Conservation (phyloP, 2,329 filamentous ascomycete species). For the Colletotrichum eleusines region DNA sequence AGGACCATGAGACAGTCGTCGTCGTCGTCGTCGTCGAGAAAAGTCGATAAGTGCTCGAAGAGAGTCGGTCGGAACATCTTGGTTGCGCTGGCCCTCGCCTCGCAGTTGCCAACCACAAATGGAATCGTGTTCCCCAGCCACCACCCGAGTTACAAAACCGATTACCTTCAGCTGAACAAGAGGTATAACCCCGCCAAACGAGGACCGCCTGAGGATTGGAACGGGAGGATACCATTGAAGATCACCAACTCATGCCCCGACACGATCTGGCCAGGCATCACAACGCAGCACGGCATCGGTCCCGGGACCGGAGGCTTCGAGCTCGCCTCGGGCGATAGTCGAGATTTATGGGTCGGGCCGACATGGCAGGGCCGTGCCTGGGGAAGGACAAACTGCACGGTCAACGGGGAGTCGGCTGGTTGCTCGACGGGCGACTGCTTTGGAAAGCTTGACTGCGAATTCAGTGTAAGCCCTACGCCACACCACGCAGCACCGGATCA, state of each 20-base stretch:
- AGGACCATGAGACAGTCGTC: conserved; percentile 28
- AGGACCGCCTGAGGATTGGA: conserved; percentile 50
- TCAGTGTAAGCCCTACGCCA: conserved; percentile 65
- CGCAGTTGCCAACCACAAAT: conserved; percentile 19
- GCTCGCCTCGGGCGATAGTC: conserved; percentile 68
- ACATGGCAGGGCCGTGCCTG: conserved; percentile 87
- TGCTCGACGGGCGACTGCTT: conserved; percentile 84
- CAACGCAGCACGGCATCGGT: conserved; percentile 77
- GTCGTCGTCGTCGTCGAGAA: conserved; percentile 26
- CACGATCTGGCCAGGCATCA: conserved; percentile 81
- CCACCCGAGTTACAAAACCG: conserved; percentile 35
- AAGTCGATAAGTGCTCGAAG: conserved; percentile 8
- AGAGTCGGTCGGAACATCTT: conserved; percentile 16
- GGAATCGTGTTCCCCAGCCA: conserved; percentile 32
- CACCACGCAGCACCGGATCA: not conserved
- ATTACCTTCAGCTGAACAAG: conserved; percentile 46
- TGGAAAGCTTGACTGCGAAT: conserved; percentile 75
- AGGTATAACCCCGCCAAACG: conserved; percentile 46
- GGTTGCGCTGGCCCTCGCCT: conserved; percentile 15
- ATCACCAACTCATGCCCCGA: conserved; percentile 80
- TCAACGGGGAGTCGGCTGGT: conserved; percentile 74
- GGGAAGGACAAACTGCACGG: conserved; percentile 87
- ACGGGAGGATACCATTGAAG: conserved; percentile 68
- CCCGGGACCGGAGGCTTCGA: conserved; percentile 77
- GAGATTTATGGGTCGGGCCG: conserved; percentile 72